Conservation (phyloP, 2,329 filamentous ascomycete genomes). For the Cordyceps javanica region DNA sequence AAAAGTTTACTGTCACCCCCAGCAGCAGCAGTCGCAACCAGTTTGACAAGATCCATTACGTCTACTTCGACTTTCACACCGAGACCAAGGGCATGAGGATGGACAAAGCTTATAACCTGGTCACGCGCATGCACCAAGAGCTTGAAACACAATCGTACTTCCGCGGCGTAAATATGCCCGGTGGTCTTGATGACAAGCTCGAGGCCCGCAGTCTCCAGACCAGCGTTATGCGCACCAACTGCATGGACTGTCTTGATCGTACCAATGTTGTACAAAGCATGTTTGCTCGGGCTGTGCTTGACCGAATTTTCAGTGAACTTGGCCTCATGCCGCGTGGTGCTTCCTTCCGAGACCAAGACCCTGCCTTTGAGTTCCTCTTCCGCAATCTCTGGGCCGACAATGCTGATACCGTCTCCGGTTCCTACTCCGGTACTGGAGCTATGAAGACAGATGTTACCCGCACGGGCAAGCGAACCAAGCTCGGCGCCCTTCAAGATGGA, state of each 20-base stretch:
- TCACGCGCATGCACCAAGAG: conserved; percentile 74
- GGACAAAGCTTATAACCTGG: conserved; percentile 81
- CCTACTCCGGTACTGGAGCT: conserved; percentile 92
- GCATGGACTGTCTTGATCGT: conserved; percentile 97
- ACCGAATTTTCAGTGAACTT: conserved; percentile 79
- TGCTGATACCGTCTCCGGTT: conserved; percentile 85
- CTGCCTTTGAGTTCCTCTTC: conserved; percentile 82
- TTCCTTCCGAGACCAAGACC: conserved; percentile 68
- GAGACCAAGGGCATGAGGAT: conserved; percentile 94
- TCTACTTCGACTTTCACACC: conserved; percentile 98
- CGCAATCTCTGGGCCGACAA: conserved; percentile 99
- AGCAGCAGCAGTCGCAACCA: conserved; percentile 50
- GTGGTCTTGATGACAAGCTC: conserved; percentile 60
- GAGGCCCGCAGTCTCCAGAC: conserved; percentile 78
- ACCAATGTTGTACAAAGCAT: conserved; percentile 98
- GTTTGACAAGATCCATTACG: conserved; percentile 83
- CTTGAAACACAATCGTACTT: conserved; percentile 83
- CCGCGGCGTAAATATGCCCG: conserved; percentile 80
- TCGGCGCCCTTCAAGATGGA: conserved; percentile 77
- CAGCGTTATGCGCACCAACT: conserved; percentile 92
- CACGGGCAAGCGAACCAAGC: conserved; percentile 81
- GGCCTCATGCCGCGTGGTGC: conserved; percentile 73
- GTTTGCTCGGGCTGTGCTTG: conserved; percentile 83
- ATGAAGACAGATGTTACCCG: conserved; percentile 98
- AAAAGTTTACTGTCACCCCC: conserved; percentile 79